phyloP scores from a whole-genome alignment of 257 asterid species.

The Fraxinus americana region DNA sequence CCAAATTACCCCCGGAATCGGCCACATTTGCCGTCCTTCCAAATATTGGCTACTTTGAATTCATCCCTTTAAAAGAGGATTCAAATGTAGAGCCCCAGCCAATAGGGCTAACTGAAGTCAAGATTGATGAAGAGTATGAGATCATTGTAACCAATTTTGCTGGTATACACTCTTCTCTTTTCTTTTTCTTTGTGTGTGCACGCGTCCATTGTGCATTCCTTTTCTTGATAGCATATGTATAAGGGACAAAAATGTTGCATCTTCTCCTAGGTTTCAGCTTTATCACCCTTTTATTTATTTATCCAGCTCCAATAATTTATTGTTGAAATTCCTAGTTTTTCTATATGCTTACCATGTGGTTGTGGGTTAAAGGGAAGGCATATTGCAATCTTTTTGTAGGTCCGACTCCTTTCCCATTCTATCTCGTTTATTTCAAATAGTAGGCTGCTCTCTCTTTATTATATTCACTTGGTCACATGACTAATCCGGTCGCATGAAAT shows the following conservation, averaged over 20 bases:
- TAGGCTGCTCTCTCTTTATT: conserved; percentile 10
- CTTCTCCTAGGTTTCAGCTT: background rate
- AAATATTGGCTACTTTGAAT: conserved; percentile 80
- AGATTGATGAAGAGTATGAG: conserved; percentile 81
- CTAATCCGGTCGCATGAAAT: conserved; percentile 21
- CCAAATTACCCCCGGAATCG: conserved; percentile 64
- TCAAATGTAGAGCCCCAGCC: conserved; percentile 41
- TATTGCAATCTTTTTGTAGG: conserved; percentile 23
- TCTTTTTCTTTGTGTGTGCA: background rate
- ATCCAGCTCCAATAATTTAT: background rate
- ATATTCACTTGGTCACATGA: conserved; percentile 25
- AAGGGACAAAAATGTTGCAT: background rate
- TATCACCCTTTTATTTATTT: conserved; percentile 1
- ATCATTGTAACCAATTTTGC: conserved; percentile 76
- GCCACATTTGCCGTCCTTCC: conserved; percentile 83
- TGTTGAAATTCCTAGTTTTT: background rate
- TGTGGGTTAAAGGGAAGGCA: conserved; percentile 17
- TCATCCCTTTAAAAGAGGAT: conserved; percentile 59
- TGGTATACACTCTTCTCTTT: conserved; percentile 41
- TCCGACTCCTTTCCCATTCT: conserved; percentile 15
- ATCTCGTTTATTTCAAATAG: conserved; percentile 15
- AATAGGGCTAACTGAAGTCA: conserved; percentile 70
- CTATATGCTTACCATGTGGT: conserved; percentile 37
- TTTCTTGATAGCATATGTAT: background rate
- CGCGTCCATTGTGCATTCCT: too few relatives aligned